A percentile compares a stretch with the other conserved stretches of the same genome.
phyloP scores from a whole-genome alignment of 768 basidiomycete genomes.

The Naematelia aurantialba region DNA sequence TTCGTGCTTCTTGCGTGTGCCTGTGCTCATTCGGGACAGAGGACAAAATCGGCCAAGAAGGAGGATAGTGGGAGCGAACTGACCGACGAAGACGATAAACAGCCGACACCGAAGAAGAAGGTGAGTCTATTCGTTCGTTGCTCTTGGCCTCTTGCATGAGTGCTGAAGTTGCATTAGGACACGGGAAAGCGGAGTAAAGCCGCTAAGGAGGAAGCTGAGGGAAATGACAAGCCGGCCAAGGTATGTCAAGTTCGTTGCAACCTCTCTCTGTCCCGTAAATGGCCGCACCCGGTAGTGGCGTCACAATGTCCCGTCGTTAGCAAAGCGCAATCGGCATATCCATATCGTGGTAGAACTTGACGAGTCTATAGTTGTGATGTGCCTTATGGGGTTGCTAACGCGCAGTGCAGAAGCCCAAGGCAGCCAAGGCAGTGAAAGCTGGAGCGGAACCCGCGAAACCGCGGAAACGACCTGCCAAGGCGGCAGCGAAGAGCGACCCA shows the following conservation, averaged over 20 bases:
- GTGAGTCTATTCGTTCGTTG: background rate
- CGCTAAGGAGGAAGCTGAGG: constrained; percentile 17
- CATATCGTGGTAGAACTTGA: too few relatives aligned
- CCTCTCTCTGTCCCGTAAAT: too few relatives aligned
- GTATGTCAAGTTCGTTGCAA: too few relatives aligned
- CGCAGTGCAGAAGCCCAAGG: too few relatives aligned
- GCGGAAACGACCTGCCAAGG: background rate
- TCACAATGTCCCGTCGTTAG: background rate
- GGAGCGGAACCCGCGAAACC: background rate
- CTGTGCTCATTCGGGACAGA: background rate
- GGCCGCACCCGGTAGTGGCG: too few relatives aligned
- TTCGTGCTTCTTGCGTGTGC: too few relatives aligned
- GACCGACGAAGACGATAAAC: constrained; percentile 15
- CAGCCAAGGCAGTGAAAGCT: background rate
- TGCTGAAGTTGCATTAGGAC: background rate
- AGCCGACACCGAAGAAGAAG: constrained; percentile 20
- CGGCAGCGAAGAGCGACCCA: background rate
- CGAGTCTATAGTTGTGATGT: too few relatives aligned
- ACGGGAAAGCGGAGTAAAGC: constrained; percentile 17
- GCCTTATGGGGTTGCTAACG: too few relatives aligned
- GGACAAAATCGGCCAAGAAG: constrained; percentile 20
- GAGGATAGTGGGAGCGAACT: constrained; percentile 38
- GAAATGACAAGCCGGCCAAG: constrained; percentile 15
- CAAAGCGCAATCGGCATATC: too few relatives aligned
- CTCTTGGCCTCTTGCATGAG: background rate